These are phyloP conservation scores for Solanum piurae DNA, from an alignment of 257 asterid species.

Conservation along the genomic window DNA sequence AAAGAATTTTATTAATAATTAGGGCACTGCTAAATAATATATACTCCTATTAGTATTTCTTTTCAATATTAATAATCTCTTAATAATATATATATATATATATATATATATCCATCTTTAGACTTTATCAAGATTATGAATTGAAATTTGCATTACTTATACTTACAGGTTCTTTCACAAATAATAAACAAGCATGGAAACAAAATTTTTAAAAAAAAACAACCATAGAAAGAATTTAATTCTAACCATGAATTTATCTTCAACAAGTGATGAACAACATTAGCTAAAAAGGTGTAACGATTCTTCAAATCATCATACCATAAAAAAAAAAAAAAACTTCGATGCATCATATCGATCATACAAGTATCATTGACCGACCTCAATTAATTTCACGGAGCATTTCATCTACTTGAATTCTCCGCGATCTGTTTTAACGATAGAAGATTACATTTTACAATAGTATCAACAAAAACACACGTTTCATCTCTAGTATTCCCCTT, in stretches of 20 bases:
- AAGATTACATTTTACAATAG: conserved; percentile 11
- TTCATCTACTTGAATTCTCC: background rate
- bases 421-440: background rate
- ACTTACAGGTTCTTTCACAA: background rate
- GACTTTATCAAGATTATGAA: background rate
- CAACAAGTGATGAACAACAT: background rate
- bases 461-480: background rate
- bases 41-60: background rate
- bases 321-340: background rate
- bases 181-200: background rate
- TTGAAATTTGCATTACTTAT: background rate
- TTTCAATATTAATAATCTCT: background rate
- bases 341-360: background rate
- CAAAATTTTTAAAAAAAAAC: too few relatives aligned
- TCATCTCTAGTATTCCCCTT: conserved; percentile 3
- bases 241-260: background rate
- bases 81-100: background rate
- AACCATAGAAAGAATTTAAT: background rate
- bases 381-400: background rate
- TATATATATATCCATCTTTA: background rate
- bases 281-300: background rate
- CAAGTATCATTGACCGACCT: background rate
- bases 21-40: background rate
- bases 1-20: background rate
- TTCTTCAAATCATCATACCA: background rate